Conservation (phyloP, 2,329 filamentous ascomycete species). For the Ophiostoma sp. region DNA sequence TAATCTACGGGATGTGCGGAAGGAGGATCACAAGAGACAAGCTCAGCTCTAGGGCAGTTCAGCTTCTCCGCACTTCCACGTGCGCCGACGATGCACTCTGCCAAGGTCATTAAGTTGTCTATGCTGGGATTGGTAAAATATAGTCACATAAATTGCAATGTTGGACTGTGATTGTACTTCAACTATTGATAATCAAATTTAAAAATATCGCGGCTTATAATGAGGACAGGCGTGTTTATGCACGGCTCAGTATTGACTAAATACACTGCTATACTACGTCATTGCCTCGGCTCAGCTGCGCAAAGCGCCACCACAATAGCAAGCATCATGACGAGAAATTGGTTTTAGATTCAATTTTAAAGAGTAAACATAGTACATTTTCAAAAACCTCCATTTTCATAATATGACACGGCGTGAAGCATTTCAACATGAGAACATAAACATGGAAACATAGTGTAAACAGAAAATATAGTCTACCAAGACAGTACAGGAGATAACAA, state of each 20-base stretch:
- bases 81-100: background rate
- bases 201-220: too few species aligned
- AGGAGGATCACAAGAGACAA: background rate
- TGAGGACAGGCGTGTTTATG: too few species aligned
- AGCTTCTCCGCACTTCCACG: slow-evolving; percentile 8
- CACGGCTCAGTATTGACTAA: background rate
- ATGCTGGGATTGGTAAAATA: too few species aligned
- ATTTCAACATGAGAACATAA: background rate
- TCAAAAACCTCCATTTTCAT: background rate
- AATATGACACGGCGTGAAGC: background rate
- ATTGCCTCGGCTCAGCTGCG: background rate
- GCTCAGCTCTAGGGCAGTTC: background rate
- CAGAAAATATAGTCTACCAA: slow-evolving; percentile 9
- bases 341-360: too few species aligned
- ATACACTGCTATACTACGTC: background rate
- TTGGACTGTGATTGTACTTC: too few species aligned
- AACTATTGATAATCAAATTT: too few species aligned
- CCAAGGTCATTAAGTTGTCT: background rate
- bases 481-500: background rate
- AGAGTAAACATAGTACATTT: background rate
- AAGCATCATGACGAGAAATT: background rate
- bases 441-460: background rate
- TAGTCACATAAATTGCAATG: too few species aligned
- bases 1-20: background rate
- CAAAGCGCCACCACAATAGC: background rate